These are phyloP conservation scores for Cyanophora paradoxa DNA, from an alignment of 78 protist genomes.

Conservation along the genomic window DNA sequence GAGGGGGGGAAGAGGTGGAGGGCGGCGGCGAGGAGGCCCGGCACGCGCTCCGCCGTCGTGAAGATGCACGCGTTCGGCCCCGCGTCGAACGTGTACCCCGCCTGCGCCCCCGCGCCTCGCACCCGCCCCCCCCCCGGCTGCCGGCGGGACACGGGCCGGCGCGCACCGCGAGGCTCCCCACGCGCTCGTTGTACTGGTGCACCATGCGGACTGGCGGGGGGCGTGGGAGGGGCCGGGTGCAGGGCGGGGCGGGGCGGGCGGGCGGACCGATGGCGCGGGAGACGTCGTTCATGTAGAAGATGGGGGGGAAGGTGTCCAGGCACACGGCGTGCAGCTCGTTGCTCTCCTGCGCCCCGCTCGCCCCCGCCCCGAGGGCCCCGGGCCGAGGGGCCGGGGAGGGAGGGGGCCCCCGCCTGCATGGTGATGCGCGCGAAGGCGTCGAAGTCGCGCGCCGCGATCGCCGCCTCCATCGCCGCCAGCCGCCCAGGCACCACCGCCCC, in stretches of 20 bases:
- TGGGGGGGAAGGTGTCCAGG: conserved; percentile 86
- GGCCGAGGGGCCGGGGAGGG: neutral
- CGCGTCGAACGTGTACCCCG: conserved; percentile 98
- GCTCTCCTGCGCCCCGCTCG: no score
- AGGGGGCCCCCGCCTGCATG: conserved; percentile 77
- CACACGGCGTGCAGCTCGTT: conserved; percentile 84
- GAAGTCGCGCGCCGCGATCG: conserved; percentile 70
- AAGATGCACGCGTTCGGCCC: conserved; percentile 95
- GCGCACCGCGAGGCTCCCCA: neutral
- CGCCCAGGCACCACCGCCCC: conserved; percentile 61
- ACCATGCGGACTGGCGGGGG: neutral
- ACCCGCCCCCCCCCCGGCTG: neutral
- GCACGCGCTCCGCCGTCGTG: neutral
- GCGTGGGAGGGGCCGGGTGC: neutral
- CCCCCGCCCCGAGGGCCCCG: neutral
- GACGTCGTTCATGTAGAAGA: conserved; percentile 82
- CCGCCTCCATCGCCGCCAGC: conserved; percentile 55
- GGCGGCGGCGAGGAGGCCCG: conserved; percentile 26
- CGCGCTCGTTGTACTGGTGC: conserved; percentile 45
- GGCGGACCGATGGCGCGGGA: conserved; percentile 62
- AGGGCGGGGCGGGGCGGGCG: neutral
- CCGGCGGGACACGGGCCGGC: conserved; percentile 1
- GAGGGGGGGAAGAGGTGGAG: no score
- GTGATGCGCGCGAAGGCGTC: conserved; percentile 72
- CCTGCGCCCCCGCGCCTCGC: conserved; percentile 6